A percentile compares a stretch with the other conserved stretches of the same genome.
phyloP scores from a whole-genome alignment of 129 eudicot species.

The Smallanthus sonchifolius region DNA sequence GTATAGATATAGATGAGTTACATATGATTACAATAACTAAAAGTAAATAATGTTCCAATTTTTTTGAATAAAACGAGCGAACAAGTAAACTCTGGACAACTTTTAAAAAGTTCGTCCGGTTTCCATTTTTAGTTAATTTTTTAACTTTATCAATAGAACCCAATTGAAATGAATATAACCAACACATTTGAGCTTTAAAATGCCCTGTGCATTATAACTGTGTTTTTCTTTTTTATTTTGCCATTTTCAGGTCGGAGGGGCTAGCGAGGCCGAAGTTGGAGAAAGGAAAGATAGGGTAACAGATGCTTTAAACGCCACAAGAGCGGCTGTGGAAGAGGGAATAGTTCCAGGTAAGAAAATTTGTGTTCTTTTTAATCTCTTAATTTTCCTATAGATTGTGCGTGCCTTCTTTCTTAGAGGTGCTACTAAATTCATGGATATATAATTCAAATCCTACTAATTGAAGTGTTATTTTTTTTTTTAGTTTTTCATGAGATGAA shows the following conservation, averaged over 20 bases:
- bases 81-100: background rate
- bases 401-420: background rate
- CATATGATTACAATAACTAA: background rate
- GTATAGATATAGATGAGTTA: background rate
- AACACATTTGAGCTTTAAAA: background rate
- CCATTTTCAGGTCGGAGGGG: conserved; percentile 76
- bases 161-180: background rate
- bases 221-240: background rate
- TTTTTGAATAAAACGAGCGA: background rate
- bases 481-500: too few relatives aligned
- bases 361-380: background rate
- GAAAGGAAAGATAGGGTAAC: conserved; percentile 95
- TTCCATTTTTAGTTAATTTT: background rate
- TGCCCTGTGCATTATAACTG: background rate
- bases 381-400: background rate
- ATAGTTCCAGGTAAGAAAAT: conserved; percentile 70
- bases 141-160: background rate
- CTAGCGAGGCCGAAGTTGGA: conserved; percentile 92
- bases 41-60: background rate
- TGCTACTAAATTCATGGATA: background rate
- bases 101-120: background rate
- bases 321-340: conserved; percentile 97
- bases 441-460: background rate
- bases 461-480: too few relatives aligned
- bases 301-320: conserved; percentile 93